Percentiles rank a stretch among this genome's conserved stretches.
These are phyloP conservation scores for Candolleomyces eurysporus DNA, from an alignment of 768 basidiomycete genomes.

Conservation along the genomic window DNA sequence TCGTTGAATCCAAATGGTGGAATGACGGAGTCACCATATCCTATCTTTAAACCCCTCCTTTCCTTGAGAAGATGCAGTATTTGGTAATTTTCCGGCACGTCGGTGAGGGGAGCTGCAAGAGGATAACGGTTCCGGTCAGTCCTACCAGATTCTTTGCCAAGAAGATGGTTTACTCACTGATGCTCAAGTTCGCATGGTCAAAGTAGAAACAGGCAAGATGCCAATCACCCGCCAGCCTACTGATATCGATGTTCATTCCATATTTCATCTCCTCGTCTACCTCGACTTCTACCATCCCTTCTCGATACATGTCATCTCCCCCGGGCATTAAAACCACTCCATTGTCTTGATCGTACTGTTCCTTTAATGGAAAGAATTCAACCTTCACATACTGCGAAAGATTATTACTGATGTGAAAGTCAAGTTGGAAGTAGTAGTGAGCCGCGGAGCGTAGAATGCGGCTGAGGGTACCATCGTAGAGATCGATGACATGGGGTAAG, in stretches of 20 bases:
- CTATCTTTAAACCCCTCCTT: constrained; percentile 28
- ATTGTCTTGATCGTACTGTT: no score
- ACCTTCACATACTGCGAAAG: no score
- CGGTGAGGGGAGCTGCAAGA: constrained; percentile 28
- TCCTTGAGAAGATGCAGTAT: constrained; percentile 23
- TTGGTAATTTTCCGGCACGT: constrained; percentile 13
- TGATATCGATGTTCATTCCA: background rate
- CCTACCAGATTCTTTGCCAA: background rate
- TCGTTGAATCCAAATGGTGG: constrained; percentile 26
- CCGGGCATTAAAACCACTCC: no score
- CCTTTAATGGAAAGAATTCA: no score
- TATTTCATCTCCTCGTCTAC: no score
- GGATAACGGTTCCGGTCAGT: background rate
- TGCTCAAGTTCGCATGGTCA: constrained; percentile 34
- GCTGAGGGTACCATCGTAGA: no score
- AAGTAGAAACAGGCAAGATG: constrained; percentile 31
- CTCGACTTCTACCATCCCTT: no score
- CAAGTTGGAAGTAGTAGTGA: no score
- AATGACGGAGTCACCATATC: constrained; percentile 36
- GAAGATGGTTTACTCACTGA: constrained; percentile 22
- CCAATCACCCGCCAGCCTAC: background rate
- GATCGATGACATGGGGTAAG: no score
- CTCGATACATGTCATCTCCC: no score
- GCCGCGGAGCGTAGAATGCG: no score
- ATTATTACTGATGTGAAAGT: no score